Evolutionary conservation across 108 stramenopile species (phyloP), one percentile per base, ranked within the genome.

Genomic region (Thalassiosira profunda): DNA sequence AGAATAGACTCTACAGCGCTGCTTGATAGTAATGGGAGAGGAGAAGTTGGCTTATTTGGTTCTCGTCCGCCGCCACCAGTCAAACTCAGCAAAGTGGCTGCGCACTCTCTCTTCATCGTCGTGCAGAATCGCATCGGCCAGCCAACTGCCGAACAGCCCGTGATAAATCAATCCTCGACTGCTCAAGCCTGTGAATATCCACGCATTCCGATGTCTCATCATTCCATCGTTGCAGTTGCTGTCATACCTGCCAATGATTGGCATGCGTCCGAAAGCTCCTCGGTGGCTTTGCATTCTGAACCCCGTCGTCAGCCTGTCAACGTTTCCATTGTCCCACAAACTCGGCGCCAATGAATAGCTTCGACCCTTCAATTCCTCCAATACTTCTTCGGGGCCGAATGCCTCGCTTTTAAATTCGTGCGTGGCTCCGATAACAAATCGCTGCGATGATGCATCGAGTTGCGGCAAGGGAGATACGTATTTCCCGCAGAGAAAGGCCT

Each of bases 151-250:
- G 75, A 84, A 92, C 6, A 95, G 11, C 17, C 82, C 89, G 63
- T 95, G 94, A 63, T 95, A 90, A 1, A 95, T 78, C 12, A 95
- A 58, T 1, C 94, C 94, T 44, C 94, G 67, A 55, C 88, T 86
- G 49, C 89, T 91, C 21, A 95, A 53, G 4, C 94, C 94, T 4
- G 94, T 86, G 40, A 87, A 92, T 3, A 95, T 70, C 89, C 89
- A 95, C 23, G 57, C 47, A 43, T 92, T 82, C 3, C 51, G 36
- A 51, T 89, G 70, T 9, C 28, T 17, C 9, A 43, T 31, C 7
- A 21, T 21, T 15, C 65, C 54, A 63, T 25, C 18, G 74, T 24
- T 47, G 58, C 48, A 23, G 11, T 35, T 53, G 36, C 42, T 43
- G 31, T 0, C 4, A 58, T 49, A 63, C 35, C 69, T 66, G 1